These are phyloP conservation scores for Lumnitzera racemosa DNA, from an alignment of 345 rosid species.

Conservation along the genomic window DNA sequence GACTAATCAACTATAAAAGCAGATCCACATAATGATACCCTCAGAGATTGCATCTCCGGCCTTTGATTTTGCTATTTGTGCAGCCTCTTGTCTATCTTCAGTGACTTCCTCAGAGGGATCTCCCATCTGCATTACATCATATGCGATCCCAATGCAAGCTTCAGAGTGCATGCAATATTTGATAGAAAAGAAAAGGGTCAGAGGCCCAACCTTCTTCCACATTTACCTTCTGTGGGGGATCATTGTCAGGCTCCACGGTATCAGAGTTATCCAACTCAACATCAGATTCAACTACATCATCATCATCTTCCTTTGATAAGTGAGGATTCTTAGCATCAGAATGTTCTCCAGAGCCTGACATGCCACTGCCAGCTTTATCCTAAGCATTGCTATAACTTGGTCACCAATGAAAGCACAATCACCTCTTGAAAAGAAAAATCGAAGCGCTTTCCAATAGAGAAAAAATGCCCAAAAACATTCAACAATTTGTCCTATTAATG, in stretches of 20 bases:
- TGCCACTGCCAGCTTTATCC: conserved; percentile 38
- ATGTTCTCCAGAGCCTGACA: conserved; percentile 27
- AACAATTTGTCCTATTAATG: no score
- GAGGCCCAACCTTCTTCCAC: conserved; percentile 1
- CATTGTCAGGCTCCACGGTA: conserved; percentile 63
- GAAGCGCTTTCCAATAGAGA: no score
- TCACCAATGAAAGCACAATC: not conserved
- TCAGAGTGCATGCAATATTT: not conserved
- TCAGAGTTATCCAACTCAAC: conserved; percentile 63
- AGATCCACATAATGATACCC: conserved; percentile 26
- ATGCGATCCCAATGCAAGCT: not conserved
- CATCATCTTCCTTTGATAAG: conserved; percentile 29
- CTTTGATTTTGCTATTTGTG: conserved; percentile 45
- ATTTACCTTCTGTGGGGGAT: conserved; percentile 59
- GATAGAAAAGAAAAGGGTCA: not conserved
- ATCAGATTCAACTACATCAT: conserved; percentile 58
- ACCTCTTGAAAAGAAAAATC: not conserved
- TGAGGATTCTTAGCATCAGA: conserved; percentile 20
- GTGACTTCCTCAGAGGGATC: conserved; percentile 51
- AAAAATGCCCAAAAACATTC: no score
- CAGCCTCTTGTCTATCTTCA: conserved; percentile 66
- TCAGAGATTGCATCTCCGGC: conserved; percentile 56
- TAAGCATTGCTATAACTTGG: conserved; percentile 4
- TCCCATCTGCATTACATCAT: conserved; percentile 54
- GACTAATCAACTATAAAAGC: not conserved